Evolutionary conservation across 306 rosid genomes (phyloP).

Genomic region (Canavalia gladiata): DNA sequence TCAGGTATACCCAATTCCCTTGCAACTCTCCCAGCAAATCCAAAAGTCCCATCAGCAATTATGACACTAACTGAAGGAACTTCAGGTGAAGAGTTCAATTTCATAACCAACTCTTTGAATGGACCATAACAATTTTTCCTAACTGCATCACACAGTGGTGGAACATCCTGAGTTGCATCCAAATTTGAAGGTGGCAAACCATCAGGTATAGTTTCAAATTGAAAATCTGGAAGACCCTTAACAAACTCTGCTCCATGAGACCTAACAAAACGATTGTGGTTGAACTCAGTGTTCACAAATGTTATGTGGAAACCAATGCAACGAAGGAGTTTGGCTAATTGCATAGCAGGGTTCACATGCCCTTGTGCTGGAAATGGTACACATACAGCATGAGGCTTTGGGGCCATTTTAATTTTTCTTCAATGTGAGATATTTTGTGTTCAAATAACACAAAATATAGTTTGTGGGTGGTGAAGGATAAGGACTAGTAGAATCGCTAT

Average conservation of each 20-base stretch:
- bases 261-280: conserved; percentile 11
- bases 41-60: background rate
- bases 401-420: background rate
- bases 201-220: conserved; percentile 5
- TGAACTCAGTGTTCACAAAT: conserved; percentile 31
- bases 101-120: conserved; percentile 8
- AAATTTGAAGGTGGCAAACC: background rate
- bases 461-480: too few relatives aligned
- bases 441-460: background rate
- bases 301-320: conserved; percentile 25
- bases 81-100: background rate
- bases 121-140: conserved; percentile 13
- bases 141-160: background rate
- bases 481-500: background rate
- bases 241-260: conserved; percentile 9
- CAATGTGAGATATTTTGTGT: background rate
- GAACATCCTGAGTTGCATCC: conserved; percentile 10
- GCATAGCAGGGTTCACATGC: conserved; percentile 18
- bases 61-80: conserved; percentile 1
- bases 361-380: conserved; percentile 32
- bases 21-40: background rate
- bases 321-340: conserved; percentile 2
- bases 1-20: background rate
- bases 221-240: background rate
- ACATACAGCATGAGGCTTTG: background rate